Conservation (phyloP, 306 rosid genomes). For the Quercus bicolor region DNA sequence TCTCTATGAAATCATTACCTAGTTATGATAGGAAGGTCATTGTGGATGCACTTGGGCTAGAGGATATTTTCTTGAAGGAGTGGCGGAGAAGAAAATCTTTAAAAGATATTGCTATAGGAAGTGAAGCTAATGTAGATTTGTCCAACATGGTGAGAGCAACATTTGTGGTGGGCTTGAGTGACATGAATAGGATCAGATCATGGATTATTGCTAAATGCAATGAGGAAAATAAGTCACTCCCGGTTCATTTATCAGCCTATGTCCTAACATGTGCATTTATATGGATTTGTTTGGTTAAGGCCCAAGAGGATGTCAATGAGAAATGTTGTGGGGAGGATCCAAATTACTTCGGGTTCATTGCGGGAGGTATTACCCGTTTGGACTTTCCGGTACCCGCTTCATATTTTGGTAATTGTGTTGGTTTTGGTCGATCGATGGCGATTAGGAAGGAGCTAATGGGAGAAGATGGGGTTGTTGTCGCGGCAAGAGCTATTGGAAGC, state of each 20-base stretch:
- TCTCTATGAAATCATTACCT: not conserved
- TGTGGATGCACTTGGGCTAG: constrained; percentile 26
- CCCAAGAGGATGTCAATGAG: constrained; percentile 1
- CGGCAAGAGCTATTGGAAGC: constrained; percentile 36
- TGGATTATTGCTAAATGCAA: constrained; percentile 24
- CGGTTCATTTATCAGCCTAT: constrained; percentile 36
- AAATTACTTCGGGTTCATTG: constrained; percentile 41
- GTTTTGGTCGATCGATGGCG: constrained; percentile 32
- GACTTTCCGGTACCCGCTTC: constrained; percentile 10
- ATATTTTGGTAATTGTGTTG: constrained; percentile 44
- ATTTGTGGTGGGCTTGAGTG: constrained; percentile 12
- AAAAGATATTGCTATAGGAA: not conserved
- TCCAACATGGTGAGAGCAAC: constrained; percentile 34
- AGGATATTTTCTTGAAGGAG: constrained; percentile 34
- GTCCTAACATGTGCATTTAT: constrained; percentile 39
- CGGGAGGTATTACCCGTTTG: constrained; percentile 47
- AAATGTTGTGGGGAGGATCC: not conserved
- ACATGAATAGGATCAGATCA: constrained; percentile 31
- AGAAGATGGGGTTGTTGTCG: constrained; percentile 39
- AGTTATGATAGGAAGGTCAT: constrained; percentile 33
- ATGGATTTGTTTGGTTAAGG: constrained; percentile 45
- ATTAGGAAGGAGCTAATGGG: constrained; percentile 21
- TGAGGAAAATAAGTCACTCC: constrained; percentile 10
- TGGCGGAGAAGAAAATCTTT: constrained; percentile 22
- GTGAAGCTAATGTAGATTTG: not conserved